Evolutionary conservation across 2,329 filamentous ascomycete genomes (phyloP).

Genomic region (Penicillium sp.): DNA sequence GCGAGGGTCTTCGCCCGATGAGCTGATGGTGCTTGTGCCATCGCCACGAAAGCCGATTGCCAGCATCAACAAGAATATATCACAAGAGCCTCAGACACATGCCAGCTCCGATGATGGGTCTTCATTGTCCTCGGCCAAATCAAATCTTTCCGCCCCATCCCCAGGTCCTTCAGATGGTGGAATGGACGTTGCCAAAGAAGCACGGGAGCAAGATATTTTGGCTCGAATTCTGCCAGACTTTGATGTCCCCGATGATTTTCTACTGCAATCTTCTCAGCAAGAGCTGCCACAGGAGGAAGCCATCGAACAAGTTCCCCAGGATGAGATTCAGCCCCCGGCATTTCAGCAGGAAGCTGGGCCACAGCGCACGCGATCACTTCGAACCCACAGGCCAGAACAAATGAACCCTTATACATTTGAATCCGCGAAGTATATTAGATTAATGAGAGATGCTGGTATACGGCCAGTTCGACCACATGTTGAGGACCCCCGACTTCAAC

Average conservation of each 20-base stretch:
- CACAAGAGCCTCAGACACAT: constrained; percentile 2
- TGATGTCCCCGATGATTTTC: constrained; percentile 33
- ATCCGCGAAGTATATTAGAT: constrained; percentile 47
- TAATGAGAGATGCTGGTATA: constrained; percentile 47
- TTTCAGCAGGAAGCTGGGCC: background rate
- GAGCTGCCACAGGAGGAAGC: constrained; percentile 30
- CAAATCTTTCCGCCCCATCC: constrained; percentile 30
- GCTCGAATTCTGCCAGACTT: constrained; percentile 24
- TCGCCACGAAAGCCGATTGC: constrained; percentile 18
- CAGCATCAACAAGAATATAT: background rate
- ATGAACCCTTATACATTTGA: constrained; percentile 54
- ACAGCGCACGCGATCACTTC: background rate
- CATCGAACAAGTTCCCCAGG: constrained; percentile 42
- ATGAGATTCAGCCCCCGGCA: background rate
- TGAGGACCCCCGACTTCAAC: constrained; percentile 17
- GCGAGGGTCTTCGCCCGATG: constrained; percentile 41
- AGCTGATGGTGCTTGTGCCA: constrained; percentile 36
- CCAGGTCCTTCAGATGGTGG: background rate
- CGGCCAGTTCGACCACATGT: constrained; percentile 45
- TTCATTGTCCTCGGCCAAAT: constrained; percentile 42
- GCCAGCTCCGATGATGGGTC: constrained; percentile 31
- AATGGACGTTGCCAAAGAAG: background rate
- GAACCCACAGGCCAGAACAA: constrained; percentile 30
- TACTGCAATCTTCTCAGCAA: constrained; percentile 31
- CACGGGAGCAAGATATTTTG: constrained; percentile 3